Evolutionary conservation across 805 yeast species (phyloP), one percentile per base, ranked within the genome.

Genomic region (Kluyveromyces lactis): DNA sequence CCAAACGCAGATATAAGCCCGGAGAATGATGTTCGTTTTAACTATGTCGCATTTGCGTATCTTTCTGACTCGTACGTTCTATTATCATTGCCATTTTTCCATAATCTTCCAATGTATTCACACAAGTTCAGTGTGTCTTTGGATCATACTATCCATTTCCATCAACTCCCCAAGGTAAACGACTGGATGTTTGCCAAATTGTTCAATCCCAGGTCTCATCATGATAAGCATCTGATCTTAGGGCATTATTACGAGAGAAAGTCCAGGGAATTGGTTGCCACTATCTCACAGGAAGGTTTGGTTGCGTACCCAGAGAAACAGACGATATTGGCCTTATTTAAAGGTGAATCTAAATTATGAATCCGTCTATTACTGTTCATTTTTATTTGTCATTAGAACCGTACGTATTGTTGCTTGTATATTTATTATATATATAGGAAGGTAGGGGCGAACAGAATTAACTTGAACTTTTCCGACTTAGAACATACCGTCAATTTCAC

Each of bases 401-500:
- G 24, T 21, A 9, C 6, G 6, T 21, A 9, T 21, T 21, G 9
- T 21, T 6, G 6, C 9, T 21, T 21, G 24, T 21, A 9, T 21
- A 9, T 21, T 21, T 21, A 21, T 21, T 21, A 6, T 21, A 21
- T 21, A 21, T 21, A 9, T 9, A 21, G 6, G 9, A 21, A 21
- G 6, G 9, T 9, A 21, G 24, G 24, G 24, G n/a, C n/a, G n/a
- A n/a, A n/a, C n/a, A n/a, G n/a, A n/a, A n/a, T n/a, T n/a, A n/a
- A n/a, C n/a, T n/a, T n/a, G n/a, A n/a, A n/a, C 27, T 24, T 12
- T 24, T 9, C 17, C 31, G n/a, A 8, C 13, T 36, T 58, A 82
- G 56, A 82, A 82, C 64, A 83, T 72, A 36, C 92, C 92, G 52
- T 82, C 89, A 49, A 83, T 83, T 55, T 83, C 85, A 42, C 89